Base-by-base conservation (phyloP, 1,139 yeast species). In the Pichia norvegensis region DNA sequence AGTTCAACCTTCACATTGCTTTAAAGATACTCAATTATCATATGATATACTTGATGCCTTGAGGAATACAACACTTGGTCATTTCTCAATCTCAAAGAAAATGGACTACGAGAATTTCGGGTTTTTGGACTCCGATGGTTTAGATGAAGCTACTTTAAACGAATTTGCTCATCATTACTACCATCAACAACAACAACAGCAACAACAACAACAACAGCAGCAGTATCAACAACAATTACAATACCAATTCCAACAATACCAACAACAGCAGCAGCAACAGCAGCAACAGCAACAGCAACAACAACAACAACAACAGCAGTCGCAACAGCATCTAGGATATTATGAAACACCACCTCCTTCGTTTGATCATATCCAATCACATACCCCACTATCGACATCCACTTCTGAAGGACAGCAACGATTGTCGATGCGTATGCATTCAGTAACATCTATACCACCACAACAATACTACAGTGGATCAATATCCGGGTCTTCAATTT, bases 31-130 rank as follows among this genome's bases (percentile, higher is more conserved):
- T 1, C 64, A 62, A 19, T 70, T 87, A 27, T 70, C 79, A n/a
- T 69, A 69, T n/a, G 78, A 75, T 38, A 69, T 87, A 42, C 70
- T 81, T 71, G 66, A 70, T 58, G 76, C 86, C 14, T 70, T 79
- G 53, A 72, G 82, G 62, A 79, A 80, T 55, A 69, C 79, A 48
- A 70, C 80, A 1, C 64, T 81, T 29, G 86, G 87, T 4, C 52
- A 55, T 14, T 33, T 17, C 19, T 43, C 54, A 3, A 16, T 51
- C 3, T 39, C 47, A 4, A 79, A 74, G 4, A 51, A 65, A 2
- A 75, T 74, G 53, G 61, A 76, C 5, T 67, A 70, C 41, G 47
- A 45, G n/a, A 79, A 74, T 52, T 76, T 73, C 55, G 73, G 71
- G 36, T 66, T 76, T 59, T 78, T 76, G 53, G 68, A 58, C 27